A percentile compares a stretch with the other conserved stretches of the same genome.
Evolutionary conservation across 2,329 filamentous ascomycete species (phyloP).

Genomic region (Hymenoscyphus infarciens): DNA sequence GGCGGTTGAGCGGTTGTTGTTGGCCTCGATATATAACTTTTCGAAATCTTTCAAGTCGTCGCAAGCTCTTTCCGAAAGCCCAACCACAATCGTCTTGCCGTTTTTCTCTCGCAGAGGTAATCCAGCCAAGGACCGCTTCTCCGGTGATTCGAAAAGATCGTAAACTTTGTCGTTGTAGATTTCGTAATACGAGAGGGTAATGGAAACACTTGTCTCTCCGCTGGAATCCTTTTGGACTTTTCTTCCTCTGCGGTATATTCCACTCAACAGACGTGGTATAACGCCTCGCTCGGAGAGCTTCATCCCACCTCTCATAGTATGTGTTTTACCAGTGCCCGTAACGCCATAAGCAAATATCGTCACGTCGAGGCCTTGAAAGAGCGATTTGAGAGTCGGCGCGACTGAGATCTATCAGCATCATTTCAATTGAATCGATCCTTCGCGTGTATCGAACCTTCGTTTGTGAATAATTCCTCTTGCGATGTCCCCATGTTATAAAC

Average conservation of each 20-base stretch:
- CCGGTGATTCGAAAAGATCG: constrained; percentile 81
- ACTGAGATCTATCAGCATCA: constrained; percentile 50
- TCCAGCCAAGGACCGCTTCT: constrained; percentile 73
- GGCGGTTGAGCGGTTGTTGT: constrained; percentile 84
- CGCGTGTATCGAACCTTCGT: constrained; percentile 52
- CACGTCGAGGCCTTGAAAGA: constrained; percentile 85
- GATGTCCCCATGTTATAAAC: constrained; percentile 79
- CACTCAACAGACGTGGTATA: constrained; percentile 80
- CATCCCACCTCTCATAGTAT: constrained; percentile 91
- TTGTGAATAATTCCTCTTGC: constrained; percentile 84
- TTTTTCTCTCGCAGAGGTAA: constrained; percentile 81
- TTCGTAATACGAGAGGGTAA: constrained; percentile 87
- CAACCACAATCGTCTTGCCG: constrained; percentile 83
- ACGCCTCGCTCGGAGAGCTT: constrained; percentile 81
- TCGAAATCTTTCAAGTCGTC: constrained; percentile 87
- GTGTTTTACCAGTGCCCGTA: constrained; percentile 90
- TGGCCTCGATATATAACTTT: constrained; percentile 83
- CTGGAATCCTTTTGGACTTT: constrained; percentile 79
- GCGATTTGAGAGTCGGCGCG: constrained; percentile 81
- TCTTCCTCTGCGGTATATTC: constrained; percentile 78
- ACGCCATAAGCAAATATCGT: constrained; percentile 92
- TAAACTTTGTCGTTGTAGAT: constrained; percentile 97
- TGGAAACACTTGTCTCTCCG: constrained; percentile 66
- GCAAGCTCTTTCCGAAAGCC: constrained; percentile 78
- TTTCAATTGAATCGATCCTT: background rate